Evolutionary conservation across 139 green algal species (phyloP).

Genomic region (Tetradesmus lagerheimii): DNA sequence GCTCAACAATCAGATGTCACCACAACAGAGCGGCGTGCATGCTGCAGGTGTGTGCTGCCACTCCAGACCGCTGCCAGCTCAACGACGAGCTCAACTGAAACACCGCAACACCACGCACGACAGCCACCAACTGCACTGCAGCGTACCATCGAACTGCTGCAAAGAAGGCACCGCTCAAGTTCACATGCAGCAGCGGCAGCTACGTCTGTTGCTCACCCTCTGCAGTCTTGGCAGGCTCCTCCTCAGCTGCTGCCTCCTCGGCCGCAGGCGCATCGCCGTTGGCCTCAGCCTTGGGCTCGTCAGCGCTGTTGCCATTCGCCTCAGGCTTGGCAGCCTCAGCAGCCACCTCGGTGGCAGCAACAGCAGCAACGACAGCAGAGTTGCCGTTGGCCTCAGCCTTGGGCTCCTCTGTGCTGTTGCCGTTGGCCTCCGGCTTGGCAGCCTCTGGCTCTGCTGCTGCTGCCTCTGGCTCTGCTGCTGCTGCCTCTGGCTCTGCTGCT

Average conservation of each 20-base stretch:
- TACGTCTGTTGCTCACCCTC: not conserved
- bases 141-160: too few species aligned
- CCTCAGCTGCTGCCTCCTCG: not conserved
- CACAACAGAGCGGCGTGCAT: too few species aligned
- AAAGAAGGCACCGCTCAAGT: not conserved
- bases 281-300: not conserved
- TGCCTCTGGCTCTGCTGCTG: slow-evolving; percentile 4
- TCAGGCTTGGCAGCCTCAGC: not conserved
- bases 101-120: too few species aligned
- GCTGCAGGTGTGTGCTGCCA: too few species aligned
- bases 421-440: slow-evolving; percentile 3
- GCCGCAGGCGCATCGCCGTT: not conserved
- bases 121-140: too few species aligned
- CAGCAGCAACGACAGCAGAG: not conserved
- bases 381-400: slow-evolving; percentile 7
- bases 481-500: slow-evolving; percentile 5
- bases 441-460: not conserved
- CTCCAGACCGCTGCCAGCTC: too few species aligned
- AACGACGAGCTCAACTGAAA: too few species aligned
- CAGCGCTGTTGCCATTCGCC: not conserved
- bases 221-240: not conserved
- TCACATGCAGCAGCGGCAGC: not conserved
- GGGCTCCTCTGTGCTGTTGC: not conserved
- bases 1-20: not conserved
- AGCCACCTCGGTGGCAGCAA: not conserved